A percentile compares a stretch with the other conserved stretches of the same genome.
These are phyloP conservation scores for Alternaria angustiovoidea DNA, from an alignment of 2,329 filamentous ascomycete genomes.

Conservation along the genomic window DNA sequence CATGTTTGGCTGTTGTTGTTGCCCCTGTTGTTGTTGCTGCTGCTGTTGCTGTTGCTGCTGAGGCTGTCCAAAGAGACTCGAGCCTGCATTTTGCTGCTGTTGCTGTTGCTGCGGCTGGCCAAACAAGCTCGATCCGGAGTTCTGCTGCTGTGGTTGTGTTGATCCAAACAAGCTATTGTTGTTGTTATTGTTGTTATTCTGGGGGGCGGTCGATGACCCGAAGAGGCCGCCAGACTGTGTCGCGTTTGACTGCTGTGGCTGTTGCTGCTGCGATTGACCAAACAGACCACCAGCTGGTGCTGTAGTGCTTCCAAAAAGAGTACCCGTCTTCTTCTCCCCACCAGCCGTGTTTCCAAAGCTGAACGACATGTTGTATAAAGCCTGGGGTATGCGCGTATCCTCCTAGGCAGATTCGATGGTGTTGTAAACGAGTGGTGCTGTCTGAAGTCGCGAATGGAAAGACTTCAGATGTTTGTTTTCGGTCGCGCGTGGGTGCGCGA, in stretches of 20 bases:
- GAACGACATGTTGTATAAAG: conserved; percentile 38
- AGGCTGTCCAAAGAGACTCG: conserved; percentile 50
- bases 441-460: conserved; percentile 5
- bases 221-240: conserved; percentile 31
- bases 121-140: conserved; percentile 29
- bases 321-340: conserved; percentile 48
- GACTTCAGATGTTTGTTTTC: conserved; percentile 25
- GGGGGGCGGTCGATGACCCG: conserved; percentile 23
- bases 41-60: conserved; percentile 47
- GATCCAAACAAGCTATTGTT: conserved; percentile 25
- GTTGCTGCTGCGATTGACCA: conserved; percentile 43
- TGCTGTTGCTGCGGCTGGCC: conserved; percentile 28
- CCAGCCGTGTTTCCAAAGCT: conserved; percentile 38
- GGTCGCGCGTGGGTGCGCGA: conserved; percentile 27
- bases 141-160: conserved; percentile 20
- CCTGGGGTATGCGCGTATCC: background rate
- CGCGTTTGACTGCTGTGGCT: conserved; percentile 18
- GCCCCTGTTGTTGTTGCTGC: conserved; percentile 42
- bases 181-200: conserved; percentile 30
- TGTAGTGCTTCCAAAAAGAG: conserved; percentile 47
- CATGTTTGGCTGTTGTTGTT: conserved; percentile 52
- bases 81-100: conserved; percentile 49
- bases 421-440: conserved; percentile 5
- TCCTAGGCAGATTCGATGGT: background rate
- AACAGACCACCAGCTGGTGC: conserved; percentile 52